A percentile compares a stretch with the other conserved stretches of the same genome.
Evolutionary conservation across 192 early-diverging fungal species (phyloP).

Genomic region (Umbelopsis sp.): DNA sequence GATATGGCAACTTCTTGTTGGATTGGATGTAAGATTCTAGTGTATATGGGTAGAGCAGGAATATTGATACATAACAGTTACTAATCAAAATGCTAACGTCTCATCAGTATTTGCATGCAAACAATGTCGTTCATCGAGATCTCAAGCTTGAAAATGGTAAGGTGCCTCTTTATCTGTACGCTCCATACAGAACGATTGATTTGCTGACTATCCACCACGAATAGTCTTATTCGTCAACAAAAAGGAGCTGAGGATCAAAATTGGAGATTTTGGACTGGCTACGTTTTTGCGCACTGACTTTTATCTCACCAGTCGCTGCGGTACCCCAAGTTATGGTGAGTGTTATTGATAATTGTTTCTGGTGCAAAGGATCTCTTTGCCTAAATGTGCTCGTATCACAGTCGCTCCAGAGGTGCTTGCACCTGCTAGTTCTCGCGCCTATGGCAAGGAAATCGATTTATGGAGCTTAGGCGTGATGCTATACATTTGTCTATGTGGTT

Average conservation of each 20-base stretch:
- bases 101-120: conserved; percentile 76
- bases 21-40: conserved; percentile 55
- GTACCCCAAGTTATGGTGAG: conserved; percentile 81
- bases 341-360: neutral
- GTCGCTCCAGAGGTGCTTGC: conserved; percentile 90
- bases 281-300: conserved; percentile 41
- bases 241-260: conserved; percentile 69
- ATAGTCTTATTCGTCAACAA: conserved; percentile 54
- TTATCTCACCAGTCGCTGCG: conserved; percentile 68
- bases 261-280: conserved; percentile 94
- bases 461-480: conserved; percentile 95
- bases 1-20: conserved; percentile 76
- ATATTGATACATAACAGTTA: conserved; percentile 20
- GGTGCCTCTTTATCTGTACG: neutral
- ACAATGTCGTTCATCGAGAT: conserved; percentile 91
- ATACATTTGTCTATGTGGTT: conserved; percentile 91
- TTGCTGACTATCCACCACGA: neutral
- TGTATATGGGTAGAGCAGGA: neutral
- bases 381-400: conserved; percentile 11
- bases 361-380: neutral
- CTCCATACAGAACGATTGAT: neutral
- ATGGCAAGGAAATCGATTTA: conserved; percentile 82
- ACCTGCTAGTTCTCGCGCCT: conserved; percentile 54
- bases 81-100: neutral
- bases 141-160: conserved; percentile 79